A percentile compares a stretch with the other conserved stretches of the same genome.
These are phyloP conservation scores for Fraxinus excelsior DNA, from an alignment of 257 asterid species.

Conservation along the genomic window DNA sequence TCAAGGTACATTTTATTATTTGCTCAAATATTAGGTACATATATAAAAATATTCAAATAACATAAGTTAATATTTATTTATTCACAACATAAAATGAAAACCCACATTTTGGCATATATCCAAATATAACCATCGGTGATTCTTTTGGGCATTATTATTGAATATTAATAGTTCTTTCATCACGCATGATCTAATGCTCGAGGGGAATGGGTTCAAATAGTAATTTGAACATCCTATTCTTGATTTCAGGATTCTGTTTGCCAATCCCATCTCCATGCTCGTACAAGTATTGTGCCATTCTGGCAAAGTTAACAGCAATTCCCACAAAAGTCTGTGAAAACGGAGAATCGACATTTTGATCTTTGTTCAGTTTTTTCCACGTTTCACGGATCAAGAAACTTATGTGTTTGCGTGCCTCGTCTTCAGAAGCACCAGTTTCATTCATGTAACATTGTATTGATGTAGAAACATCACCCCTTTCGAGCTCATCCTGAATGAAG, in stretches of 20 bases:
- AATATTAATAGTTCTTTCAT: no score
- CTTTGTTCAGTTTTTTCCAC: constrained; percentile 37
- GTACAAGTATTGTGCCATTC: constrained; percentile 40
- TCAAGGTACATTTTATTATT: no score
- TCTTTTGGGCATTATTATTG: no score
- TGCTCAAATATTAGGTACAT: no score
- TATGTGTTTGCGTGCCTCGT: neutral
- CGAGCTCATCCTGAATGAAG: neutral
- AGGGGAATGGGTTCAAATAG: constrained; percentile 31
- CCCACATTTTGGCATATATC: no score
- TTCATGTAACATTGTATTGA: constrained; percentile 39
- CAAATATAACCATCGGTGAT: no score
- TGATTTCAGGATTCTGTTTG: constrained; percentile 7
- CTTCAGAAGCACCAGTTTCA: constrained; percentile 26
- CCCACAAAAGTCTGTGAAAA: constrained; percentile 24
- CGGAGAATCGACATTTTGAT: neutral
- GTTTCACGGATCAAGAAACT: constrained; percentile 11
- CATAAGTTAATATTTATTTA: no score
- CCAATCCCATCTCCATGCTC: constrained; percentile 47
- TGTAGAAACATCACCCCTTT: neutral
- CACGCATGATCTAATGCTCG: neutral
- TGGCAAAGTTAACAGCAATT: constrained; percentile 30
- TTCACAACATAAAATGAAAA: no score
- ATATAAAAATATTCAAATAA: no score
- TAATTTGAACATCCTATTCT: constrained; percentile 8